Percentiles rank a stretch among this genome's conserved stretches.
Conservation (phyloP, 768 basidiomycete genomes). For the Scleroderma citrinum region DNA sequence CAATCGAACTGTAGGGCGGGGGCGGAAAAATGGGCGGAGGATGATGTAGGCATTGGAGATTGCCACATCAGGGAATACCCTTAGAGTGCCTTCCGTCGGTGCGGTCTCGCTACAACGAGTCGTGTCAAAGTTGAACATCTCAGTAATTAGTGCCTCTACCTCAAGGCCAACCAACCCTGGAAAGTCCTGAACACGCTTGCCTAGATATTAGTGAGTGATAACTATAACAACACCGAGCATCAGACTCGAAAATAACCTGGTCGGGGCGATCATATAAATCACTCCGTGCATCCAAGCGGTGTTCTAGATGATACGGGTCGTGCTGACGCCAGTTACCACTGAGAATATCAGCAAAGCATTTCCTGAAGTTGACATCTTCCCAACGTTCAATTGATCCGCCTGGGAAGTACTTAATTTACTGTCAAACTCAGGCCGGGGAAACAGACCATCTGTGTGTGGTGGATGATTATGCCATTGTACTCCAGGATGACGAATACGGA, state of each 20-base stretch:
- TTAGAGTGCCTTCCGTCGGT: constrained; percentile 63
- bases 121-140: not conserved
- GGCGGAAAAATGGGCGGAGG: constrained; percentile 71
- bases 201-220: constrained; percentile 14
- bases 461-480: constrained; percentile 47
- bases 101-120: constrained; percentile 46
- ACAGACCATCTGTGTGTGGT: constrained; percentile 47
- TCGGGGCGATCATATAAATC: constrained; percentile 57
- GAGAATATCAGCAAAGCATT: constrained; percentile 58
- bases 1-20: constrained; percentile 39
- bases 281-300: constrained; percentile 52
- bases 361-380: constrained; percentile 56
- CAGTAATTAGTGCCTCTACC: constrained; percentile 30
- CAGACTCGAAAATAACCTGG: too few relatives aligned
- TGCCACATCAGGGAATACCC: constrained; percentile 60
- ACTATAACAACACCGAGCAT: not conserved
- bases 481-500: constrained; percentile 68
- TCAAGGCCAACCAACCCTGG: constrained; percentile 75
- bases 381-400: constrained; percentile 74
- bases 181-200: constrained; percentile 55
- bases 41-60: constrained; percentile 69
- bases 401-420: constrained; percentile 9
- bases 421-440: constrained; percentile 13
- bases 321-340: constrained; percentile 57
- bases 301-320: constrained; percentile 59